Evolutionary conservation across 371 early-diverging fungal genomes (phyloP).

Genomic region (Mortierella sp.): DNA sequence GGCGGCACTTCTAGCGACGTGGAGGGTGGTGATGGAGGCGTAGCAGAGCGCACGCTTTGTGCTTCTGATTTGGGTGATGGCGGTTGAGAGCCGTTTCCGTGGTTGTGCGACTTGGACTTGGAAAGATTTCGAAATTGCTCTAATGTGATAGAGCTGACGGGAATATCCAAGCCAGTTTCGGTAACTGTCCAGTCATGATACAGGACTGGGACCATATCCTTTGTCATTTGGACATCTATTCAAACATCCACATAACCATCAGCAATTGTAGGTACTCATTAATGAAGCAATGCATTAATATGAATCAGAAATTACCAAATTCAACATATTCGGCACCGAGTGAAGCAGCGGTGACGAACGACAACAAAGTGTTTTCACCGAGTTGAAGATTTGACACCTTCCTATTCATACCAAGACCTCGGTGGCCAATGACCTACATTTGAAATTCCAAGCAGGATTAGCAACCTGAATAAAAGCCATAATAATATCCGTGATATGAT

Average conservation of each 20-base stretch:
- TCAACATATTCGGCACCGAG: slow-evolving; percentile 95
- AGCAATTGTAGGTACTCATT: background rate
- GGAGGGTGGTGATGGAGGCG: slow-evolving; percentile 20
- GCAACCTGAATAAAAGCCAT: background rate
- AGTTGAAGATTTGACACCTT: slow-evolving; percentile 75
- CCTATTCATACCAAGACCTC: slow-evolving; percentile 94
- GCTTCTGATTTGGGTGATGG: slow-evolving; percentile 30
- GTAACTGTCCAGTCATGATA: slow-evolving; percentile 96
- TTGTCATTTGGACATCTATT: slow-evolving; percentile 94
- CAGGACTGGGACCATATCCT: slow-evolving; percentile 91
- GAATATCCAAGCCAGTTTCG: slow-evolving; percentile 88
- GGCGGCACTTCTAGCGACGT: background rate
- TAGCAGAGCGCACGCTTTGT: slow-evolving; percentile 2
- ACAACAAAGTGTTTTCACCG: slow-evolving; percentile 95
- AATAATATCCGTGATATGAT: background rate
- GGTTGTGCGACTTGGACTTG: slow-evolving; percentile 11
- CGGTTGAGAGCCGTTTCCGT: slow-evolving; percentile 20
- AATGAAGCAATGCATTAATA: background rate
- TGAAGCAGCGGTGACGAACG: slow-evolving; percentile 89
- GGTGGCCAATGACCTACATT: slow-evolving; percentile 89
- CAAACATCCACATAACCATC: background rate
- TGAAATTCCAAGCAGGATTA: background rate
- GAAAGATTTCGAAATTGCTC: slow-evolving; percentile 79
- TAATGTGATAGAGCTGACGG: slow-evolving; percentile 78
- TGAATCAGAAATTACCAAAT: slow-evolving; percentile 71